Evolutionary conservation across 257 asterid species (phyloP).

Genomic region (Solanum sejunctum): DNA sequence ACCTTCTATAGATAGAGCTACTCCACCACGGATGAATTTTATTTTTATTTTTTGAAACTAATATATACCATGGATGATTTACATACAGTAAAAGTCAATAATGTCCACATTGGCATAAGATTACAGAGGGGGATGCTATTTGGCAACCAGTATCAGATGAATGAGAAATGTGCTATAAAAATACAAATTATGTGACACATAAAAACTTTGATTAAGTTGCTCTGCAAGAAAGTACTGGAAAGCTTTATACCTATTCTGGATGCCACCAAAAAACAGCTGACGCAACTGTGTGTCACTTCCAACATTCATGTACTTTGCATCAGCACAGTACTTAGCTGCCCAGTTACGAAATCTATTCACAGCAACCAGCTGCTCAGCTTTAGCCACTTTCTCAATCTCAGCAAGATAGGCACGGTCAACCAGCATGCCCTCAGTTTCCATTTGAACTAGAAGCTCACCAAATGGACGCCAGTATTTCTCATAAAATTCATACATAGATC

Average conservation of each 20-base stretch:
- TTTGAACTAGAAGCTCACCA: constrained; percentile 82
- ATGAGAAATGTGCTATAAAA: neutral
- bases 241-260: constrained; percentile 52
- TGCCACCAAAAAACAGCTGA: constrained; percentile 85
- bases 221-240: neutral
- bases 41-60: no score
- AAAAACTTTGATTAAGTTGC: neutral
- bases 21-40: neutral
- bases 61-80: neutral
- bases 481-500: constrained; percentile 71
- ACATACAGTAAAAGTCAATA: neutral
- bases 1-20: neutral
- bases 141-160: neutral
- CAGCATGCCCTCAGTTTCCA: constrained; percentile 94
- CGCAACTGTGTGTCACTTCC: constrained; percentile 96
- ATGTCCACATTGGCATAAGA: neutral
- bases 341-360: constrained; percentile 81
- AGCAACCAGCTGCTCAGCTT: constrained; percentile 72
- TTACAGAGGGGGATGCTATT: neutral
- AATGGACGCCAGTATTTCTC: constrained; percentile 73
- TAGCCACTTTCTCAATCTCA: constrained; percentile 81
- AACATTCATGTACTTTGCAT: constrained; percentile 79
- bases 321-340: constrained; percentile 84
- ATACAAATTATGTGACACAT: neutral
- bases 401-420: constrained; percentile 88